Evolutionary conservation across 345 rosid species (phyloP).

Genomic region (Camelina sativa): DNA sequence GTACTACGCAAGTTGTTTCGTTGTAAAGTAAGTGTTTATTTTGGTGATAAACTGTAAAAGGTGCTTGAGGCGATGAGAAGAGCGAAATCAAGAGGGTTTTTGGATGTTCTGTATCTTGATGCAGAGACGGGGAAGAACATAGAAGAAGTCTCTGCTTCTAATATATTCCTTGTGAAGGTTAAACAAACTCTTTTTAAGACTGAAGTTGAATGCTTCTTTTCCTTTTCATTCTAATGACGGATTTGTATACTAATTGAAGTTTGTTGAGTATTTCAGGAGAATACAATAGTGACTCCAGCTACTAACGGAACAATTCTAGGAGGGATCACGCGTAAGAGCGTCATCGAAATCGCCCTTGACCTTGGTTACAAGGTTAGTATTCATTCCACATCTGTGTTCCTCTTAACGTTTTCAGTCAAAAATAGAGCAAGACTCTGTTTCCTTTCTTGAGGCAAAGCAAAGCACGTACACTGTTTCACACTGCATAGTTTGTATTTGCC

Average conservation of each 20-base stretch:
- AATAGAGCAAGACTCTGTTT: conserved; percentile 12
- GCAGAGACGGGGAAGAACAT: conserved; percentile 59
- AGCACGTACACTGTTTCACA: no score
- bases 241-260: conserved; percentile 19
- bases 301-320: conserved; percentile 72
- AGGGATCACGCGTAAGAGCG: conserved; percentile 78
- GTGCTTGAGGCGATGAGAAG: conserved; percentile 64
- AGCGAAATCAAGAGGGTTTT: conserved; percentile 78
- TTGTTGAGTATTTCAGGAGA: conserved; percentile 50
- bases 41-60: conserved; percentile 42
- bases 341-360: conserved; percentile 73
- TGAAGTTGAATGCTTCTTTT: not conserved
- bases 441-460: not conserved
- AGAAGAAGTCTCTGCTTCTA: conserved; percentile 90
- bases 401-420: not conserved
- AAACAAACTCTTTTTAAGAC: not conserved
- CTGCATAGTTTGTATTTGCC: not conserved
- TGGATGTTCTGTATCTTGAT: conserved; percentile 89
- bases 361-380: conserved; percentile 65
- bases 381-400: not conserved
- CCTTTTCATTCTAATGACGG: not conserved
- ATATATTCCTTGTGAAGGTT: conserved; percentile 83
- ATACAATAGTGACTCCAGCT: conserved; percentile 73
- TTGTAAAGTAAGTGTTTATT: conserved; percentile 1
- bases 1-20: not conserved